These are phyloP conservation scores for Thielaviopsis musarum DNA, from an alignment of 2,329 filamentous ascomycete species.

Conservation along the genomic window DNA sequence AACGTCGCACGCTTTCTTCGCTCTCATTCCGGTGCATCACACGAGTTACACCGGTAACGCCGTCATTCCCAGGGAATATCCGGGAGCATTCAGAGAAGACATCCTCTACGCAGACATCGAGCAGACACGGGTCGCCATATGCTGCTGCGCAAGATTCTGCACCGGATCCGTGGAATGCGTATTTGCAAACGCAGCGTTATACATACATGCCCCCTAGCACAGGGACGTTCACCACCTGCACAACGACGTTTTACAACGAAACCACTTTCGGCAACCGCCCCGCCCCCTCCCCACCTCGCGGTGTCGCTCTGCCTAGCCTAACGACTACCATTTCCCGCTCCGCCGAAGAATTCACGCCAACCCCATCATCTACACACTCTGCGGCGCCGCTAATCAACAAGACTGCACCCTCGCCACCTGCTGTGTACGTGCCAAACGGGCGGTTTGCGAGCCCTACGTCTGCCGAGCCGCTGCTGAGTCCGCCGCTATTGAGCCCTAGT, in stretches of 20 bases:
- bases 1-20: slow-evolving; percentile 25
- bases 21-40: slow-evolving; percentile 36
- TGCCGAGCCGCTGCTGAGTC: background rate
- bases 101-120: background rate
- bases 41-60: slow-evolving; percentile 24
- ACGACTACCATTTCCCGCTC: background rate
- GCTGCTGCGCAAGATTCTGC: background rate
- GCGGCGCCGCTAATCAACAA: slow-evolving; percentile 21
- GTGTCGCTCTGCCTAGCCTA: background rate
- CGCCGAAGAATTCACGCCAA: slow-evolving; percentile 13
- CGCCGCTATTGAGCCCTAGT: background rate
- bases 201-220: background rate
- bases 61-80: slow-evolving; percentile 17
- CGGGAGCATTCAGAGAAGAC: background rate
- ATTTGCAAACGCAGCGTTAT: background rate
- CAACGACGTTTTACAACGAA: slow-evolving; percentile 10
- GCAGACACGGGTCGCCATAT: background rate
- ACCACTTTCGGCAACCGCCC: slow-evolving; percentile 2
- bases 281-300: background rate
- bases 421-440: slow-evolving; percentile 16
- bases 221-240: background rate
- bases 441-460: background rate
- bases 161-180: background rate
- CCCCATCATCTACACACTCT: slow-evolving; percentile 20
- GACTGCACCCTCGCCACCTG: slow-evolving; percentile 17